phyloP scores from a whole-genome alignment of 2,329 filamentous ascomycete species.

The Rutstroemia sydowiana region DNA sequence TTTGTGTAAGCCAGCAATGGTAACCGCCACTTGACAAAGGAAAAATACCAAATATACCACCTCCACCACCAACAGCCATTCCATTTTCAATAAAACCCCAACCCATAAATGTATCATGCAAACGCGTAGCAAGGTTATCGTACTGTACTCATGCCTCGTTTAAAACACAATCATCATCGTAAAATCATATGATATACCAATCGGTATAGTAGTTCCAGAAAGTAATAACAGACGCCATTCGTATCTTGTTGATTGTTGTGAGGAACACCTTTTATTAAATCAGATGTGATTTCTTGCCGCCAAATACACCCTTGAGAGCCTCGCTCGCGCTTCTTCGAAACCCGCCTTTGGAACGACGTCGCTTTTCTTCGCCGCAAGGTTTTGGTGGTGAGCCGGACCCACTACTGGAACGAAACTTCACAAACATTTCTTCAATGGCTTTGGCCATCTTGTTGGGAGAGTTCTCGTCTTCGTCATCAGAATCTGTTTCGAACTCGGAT shows the following conservation, averaged over 20 bases:
- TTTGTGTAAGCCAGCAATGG: neutral
- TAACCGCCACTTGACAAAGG: too few species aligned
- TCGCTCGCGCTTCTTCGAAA: slow-evolving; percentile 9
- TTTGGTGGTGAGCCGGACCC: neutral
- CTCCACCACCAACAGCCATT: neutral
- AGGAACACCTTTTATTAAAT: neutral
- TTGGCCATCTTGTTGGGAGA: slow-evolving; percentile 4
- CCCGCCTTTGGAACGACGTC: neutral
- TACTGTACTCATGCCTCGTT: neutral
- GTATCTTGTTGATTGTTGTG: neutral
- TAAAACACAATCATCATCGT: slow-evolving; percentile 3
- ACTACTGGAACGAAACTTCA: slow-evolving; percentile 1
- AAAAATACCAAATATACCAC: too few species aligned
- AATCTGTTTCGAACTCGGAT: slow-evolving; percentile 6
- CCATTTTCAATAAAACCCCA: neutral
- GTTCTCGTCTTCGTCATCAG: slow-evolving; percentile 6
- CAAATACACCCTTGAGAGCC: slow-evolving; percentile 3
- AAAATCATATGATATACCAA: slow-evolving; percentile 1
- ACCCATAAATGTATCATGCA: neutral
- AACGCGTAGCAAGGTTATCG: neutral
- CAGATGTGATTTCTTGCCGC: neutral
- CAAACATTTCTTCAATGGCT: slow-evolving; percentile 10
- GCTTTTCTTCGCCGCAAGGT: neutral
- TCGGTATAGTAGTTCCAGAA: neutral
- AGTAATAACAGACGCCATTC: neutral